These are phyloP conservation scores for Apiospora marii DNA, from an alignment of 2,329 filamentous ascomycete species.

Conservation along the genomic window DNA sequence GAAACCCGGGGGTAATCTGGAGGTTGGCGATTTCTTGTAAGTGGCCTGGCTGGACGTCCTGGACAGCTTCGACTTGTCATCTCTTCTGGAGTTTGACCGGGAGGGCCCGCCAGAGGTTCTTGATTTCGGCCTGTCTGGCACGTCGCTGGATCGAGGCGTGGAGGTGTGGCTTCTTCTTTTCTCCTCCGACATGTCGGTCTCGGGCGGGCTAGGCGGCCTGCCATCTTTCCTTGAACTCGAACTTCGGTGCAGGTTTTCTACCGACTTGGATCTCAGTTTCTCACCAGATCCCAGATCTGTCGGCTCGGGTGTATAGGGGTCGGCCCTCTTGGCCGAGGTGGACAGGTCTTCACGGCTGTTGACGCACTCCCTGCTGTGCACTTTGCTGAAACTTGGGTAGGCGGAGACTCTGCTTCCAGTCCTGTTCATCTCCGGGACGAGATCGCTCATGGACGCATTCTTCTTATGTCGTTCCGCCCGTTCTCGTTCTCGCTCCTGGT, in stretches of 20 bases:
- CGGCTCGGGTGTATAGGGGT: slow-evolving; percentile 72
- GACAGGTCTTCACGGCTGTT: slow-evolving; percentile 65
- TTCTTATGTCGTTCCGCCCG: slow-evolving; percentile 37
- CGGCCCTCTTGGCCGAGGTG: slow-evolving; percentile 41
- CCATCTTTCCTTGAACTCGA: slow-evolving; percentile 47
- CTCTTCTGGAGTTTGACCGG: slow-evolving; percentile 54
- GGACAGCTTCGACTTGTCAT: slow-evolving; percentile 61
- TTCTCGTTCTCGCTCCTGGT: slow-evolving; percentile 23
- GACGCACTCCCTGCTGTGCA: slow-evolving; percentile 88
- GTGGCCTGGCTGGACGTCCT: slow-evolving; percentile 66
- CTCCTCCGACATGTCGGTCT: slow-evolving; percentile 64
- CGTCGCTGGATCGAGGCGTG: slow-evolving; percentile 46
- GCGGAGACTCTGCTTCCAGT: slow-evolving; percentile 41
- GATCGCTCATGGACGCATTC: slow-evolving; percentile 42
- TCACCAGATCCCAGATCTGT: slow-evolving; percentile 70
- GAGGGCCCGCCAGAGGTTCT: slow-evolving; percentile 52
- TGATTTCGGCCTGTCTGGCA: slow-evolving; percentile 51
- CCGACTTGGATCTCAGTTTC: slow-evolving; percentile 56
- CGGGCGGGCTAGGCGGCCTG: slow-evolving; percentile 69
- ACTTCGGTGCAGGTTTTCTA: slow-evolving; percentile 47
- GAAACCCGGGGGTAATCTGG: slow-evolving; percentile 35
- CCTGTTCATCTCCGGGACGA: slow-evolving; percentile 42
- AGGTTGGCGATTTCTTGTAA: slow-evolving; percentile 50
- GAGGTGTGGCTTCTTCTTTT: slow-evolving; percentile 47
- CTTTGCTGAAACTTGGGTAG: slow-evolving; percentile 62